phyloP scores from a whole-genome alignment of 129 eudicot genomes.

The Centella asiatica region DNA sequence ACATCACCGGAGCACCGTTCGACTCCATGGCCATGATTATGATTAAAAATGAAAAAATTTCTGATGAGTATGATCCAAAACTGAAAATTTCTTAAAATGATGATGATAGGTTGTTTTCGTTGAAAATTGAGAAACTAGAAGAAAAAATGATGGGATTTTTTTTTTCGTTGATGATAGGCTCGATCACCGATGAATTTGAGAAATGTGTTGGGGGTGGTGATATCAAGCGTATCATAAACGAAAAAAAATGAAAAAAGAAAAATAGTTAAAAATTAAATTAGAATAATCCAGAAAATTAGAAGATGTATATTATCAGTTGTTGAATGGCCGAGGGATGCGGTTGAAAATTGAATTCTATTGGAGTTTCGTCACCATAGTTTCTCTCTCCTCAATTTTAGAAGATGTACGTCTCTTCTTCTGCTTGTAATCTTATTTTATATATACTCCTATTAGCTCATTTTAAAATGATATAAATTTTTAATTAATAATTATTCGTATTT shows the following conservation, averaged over 20 bases:
- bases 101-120: too few relatives aligned
- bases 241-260: not conserved
- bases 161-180: not conserved
- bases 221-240: not conserved
- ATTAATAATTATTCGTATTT: too few relatives aligned
- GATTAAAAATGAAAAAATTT: not conserved
- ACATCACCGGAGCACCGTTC: constrained; percentile 29
- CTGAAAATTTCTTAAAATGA: too few relatives aligned
- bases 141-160: not conserved
- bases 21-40: constrained; percentile 20
- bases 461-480: too few relatives aligned
- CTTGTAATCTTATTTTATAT: too few relatives aligned
- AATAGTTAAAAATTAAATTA: not conserved
- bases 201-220: not conserved
- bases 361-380: not conserved
- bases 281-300: too few relatives aligned
- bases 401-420: too few relatives aligned
- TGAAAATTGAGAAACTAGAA: not conserved
- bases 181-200: not conserved
- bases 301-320: not conserved
- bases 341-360: not conserved
- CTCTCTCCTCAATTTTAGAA: not conserved
- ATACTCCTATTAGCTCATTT: too few relatives aligned
- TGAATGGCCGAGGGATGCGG: not conserved
- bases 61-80: too few relatives aligned